A percentile compares a stretch with the other conserved stretches of the same genome.
phyloP scores from a whole-genome alignment of 2,329 filamentous ascomycete species.

The Fusarium sp. region DNA sequence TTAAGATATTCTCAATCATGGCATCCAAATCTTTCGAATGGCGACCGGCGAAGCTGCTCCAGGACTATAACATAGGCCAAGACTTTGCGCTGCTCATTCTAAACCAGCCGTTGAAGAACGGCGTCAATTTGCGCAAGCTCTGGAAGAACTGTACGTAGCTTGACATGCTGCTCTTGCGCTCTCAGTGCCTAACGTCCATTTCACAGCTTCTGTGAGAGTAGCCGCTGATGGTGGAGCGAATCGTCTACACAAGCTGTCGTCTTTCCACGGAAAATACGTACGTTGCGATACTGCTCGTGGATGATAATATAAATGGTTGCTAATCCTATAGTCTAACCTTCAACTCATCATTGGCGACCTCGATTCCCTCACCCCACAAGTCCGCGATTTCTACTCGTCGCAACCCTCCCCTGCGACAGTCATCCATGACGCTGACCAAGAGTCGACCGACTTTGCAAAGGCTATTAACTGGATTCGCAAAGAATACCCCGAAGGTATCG shows the following conservation, averaged over 20 bases:
- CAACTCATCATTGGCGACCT: conserved; percentile 87
- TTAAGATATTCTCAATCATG: conserved; percentile 26
- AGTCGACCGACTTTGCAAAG: conserved; percentile 92
- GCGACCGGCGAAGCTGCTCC: conserved; percentile 50
- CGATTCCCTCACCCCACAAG: conserved; percentile 76
- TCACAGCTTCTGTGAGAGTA: conserved; percentile 69
- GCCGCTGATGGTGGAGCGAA: conserved; percentile 95
- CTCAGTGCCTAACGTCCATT: conserved; percentile 21
- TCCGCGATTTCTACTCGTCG: conserved; percentile 71
- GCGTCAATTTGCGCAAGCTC: conserved; percentile 57
- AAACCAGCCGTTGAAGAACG: conserved; percentile 59
- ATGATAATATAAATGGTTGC: background rate
- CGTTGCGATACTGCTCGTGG: conserved; percentile 28
- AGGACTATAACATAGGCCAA: conserved; percentile 43
- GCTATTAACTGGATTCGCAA: conserved; percentile 68
- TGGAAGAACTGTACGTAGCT: conserved; percentile 57
- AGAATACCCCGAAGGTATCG: conserved; percentile 47
- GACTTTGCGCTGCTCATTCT: conserved; percentile 58
- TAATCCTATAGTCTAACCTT: conserved; percentile 60
- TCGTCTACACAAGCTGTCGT: conserved; percentile 63
- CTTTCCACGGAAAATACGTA: conserved; percentile 54
- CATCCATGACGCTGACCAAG: conserved; percentile 78
- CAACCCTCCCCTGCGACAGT: conserved; percentile 63
- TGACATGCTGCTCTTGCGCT: background rate
- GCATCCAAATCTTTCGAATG: conserved; percentile 47